Evolutionary conservation across 2,329 filamentous ascomycete species (phyloP).

Genomic region (Cordyceps cateniannulata): DNA sequence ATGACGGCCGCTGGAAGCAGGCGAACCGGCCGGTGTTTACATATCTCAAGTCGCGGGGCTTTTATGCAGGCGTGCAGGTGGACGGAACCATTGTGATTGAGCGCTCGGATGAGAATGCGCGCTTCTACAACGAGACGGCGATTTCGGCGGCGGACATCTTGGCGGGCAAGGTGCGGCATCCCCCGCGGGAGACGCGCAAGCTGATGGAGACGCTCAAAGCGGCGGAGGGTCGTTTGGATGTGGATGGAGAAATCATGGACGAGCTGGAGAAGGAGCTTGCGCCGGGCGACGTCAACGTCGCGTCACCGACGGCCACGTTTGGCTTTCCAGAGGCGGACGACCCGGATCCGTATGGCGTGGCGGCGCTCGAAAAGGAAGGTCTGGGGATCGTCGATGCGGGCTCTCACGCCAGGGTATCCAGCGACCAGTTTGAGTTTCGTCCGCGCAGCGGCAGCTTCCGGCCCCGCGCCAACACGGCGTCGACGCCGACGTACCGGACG

Average conservation of each 20-base stretch:
- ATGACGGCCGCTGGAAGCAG: constrained; percentile 35
- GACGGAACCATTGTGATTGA: constrained; percentile 85
- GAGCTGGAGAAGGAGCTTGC: constrained; percentile 28
- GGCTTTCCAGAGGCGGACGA: constrained; percentile 31
- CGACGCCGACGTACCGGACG: neutral
- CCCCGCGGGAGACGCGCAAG: constrained; percentile 22
- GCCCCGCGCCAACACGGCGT: constrained; percentile 7
- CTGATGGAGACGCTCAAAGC: constrained; percentile 29
- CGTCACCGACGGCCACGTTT: constrained; percentile 25
- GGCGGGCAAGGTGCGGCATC: constrained; percentile 35
- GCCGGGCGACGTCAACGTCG: constrained; percentile 29
- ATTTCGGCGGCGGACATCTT: constrained; percentile 42
- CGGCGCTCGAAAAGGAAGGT: constrained; percentile 29
- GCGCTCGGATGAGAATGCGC: constrained; percentile 79
- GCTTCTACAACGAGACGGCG: constrained; percentile 66
- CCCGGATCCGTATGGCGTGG: constrained; percentile 32
- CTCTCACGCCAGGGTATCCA: constrained; percentile 27
- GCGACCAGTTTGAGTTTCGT: constrained; percentile 29
- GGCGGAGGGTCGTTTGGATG: constrained; percentile 27
- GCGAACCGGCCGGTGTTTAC: constrained; percentile 50
- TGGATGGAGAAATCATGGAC: constrained; percentile 26
- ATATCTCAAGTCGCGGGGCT: constrained; percentile 82
- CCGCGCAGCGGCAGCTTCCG: constrained; percentile 20
- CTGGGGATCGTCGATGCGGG: constrained; percentile 31
- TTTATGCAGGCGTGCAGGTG: constrained; percentile 81